phyloP scores from a whole-genome alignment of 108 stramenopile species.

The Discostella pseudostelligera region DNA sequence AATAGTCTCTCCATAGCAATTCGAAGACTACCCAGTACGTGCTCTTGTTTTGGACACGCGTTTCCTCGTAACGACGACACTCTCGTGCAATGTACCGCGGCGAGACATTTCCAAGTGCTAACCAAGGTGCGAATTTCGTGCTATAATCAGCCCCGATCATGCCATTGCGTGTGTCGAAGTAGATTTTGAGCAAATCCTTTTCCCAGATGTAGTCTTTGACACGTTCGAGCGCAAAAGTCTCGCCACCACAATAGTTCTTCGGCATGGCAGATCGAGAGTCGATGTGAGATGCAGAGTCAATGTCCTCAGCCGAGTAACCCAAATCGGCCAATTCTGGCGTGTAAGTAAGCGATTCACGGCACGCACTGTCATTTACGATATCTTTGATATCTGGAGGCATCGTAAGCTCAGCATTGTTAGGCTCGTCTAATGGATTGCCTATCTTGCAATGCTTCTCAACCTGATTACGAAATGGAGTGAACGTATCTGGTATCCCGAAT shows the following conservation, averaged over 20 bases:
- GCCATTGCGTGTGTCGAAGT: slow-evolving; percentile 97
- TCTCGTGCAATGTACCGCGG: slow-evolving; percentile 85
- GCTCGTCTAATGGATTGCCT: slow-evolving; percentile 61
- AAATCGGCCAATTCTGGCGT: slow-evolving; percentile 70
- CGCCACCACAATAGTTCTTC: slow-evolving; percentile 83
- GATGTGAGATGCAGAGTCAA: slow-evolving; percentile 36
- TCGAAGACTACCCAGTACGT: slow-evolving; percentile 99
- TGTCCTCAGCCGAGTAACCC: slow-evolving; percentile 68
- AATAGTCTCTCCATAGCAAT: slow-evolving; percentile 95
- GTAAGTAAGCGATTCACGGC: slow-evolving; percentile 27
- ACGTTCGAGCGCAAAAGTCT: slow-evolving; percentile 83
- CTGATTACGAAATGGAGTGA: slow-evolving; percentile 91
- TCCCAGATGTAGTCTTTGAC: slow-evolving; percentile 92
- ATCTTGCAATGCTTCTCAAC: slow-evolving; percentile 82
- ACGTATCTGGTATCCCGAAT: slow-evolving; percentile 77
- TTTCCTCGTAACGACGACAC: slow-evolving; percentile 82
- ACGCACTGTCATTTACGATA: slow-evolving; percentile 1
- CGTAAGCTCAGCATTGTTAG: slow-evolving; percentile 44
- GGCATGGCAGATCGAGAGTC: slow-evolving; percentile 77
- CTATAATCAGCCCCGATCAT: slow-evolving; percentile 94
- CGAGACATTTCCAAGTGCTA: slow-evolving; percentile 90
- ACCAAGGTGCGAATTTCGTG: slow-evolving; percentile 93
- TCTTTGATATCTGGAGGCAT: slow-evolving; percentile 23
- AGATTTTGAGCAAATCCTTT: slow-evolving; percentile 78
- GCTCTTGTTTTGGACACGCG: slow-evolving; percentile 86